Base-by-base conservation (phyloP, 2,329 filamentous ascomycete genomes). In the Colletotrichum sp. region DNA sequence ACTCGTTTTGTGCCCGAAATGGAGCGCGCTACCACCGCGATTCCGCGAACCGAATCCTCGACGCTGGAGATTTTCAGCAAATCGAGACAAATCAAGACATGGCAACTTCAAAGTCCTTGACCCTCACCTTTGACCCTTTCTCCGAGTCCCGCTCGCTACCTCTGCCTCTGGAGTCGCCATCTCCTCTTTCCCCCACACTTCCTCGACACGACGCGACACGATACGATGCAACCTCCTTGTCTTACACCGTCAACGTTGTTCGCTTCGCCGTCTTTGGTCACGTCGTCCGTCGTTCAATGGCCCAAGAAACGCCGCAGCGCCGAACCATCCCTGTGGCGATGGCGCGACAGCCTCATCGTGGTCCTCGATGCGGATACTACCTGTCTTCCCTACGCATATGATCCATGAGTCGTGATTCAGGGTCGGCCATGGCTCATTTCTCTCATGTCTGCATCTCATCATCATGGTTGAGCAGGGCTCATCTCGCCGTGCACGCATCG, bases 131-230 rank as follows among this genome's bases (percentile, higher is more conserved):
- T 32, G 39, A 55, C 62, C 69, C 48, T 72, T 52, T 72, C 60
- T 56, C 70, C 72, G 68, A 64, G 55, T 64, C 62, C 62, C 69
- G 71, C 71, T 60, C 34, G 30, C 61, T 48, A 25, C 16, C 27
- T 66, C n/a, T 18, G 27, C 28, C 27, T 65, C n/a, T 52, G 43
- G 43, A 52, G 43, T 22, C 10, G 43, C n/a, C 43, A 52, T 52
- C 58, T 22, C 73, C 55, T 66, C 69, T 62, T 61, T 43, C 64
- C 69, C 55, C 73, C 73, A 75, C 73, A 72, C 73, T 67, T 70
- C 62, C 68, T 71, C 32, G 64, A 75, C 55, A 66, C 28, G 48
- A 58, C 62, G 55, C 68, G 73, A 75, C 34, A 65, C 72, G 52
- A 71, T 66, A 67, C 30, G 55, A 58, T 56, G 71, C 48, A 65